These are phyloP conservation scores for Phialophora tarda DNA, from an alignment of 2,329 filamentous ascomycete species.

Conservation along the genomic window DNA sequence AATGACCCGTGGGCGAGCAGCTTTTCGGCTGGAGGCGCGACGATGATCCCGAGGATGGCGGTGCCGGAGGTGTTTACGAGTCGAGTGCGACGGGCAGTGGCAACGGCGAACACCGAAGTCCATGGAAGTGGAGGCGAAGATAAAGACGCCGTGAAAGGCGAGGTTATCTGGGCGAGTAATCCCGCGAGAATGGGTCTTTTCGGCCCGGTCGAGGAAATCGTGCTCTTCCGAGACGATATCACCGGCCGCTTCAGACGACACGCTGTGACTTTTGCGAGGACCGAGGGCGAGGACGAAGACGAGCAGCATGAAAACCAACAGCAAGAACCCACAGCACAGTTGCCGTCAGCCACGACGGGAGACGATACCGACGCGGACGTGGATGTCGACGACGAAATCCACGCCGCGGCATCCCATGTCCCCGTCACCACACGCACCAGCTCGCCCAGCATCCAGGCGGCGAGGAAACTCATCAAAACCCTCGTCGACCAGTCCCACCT, in stretches of 20 bases:
- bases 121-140: conserved; percentile 53
- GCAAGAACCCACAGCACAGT: conserved; percentile 17
- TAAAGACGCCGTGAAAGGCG: conserved; percentile 63
- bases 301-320: conserved; percentile 39
- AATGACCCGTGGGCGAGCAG: conserved; percentile 96
- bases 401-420: conserved; percentile 38
- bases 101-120: conserved; percentile 72
- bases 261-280: conserved; percentile 70
- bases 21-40: conserved; percentile 62
- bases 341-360: conserved; percentile 38
- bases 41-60: conserved; percentile 54
- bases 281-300: conserved; percentile 43
- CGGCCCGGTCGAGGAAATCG: conserved; percentile 84
- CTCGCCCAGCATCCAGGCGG: conserved; percentile 50
- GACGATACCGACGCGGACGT: not conserved
- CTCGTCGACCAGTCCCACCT: conserved; percentile 89
- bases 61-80: conserved; percentile 92
- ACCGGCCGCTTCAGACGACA: conserved; percentile 77
- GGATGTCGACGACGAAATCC: conserved; percentile 14
- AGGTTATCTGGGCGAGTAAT: conserved; percentile 87
- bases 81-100: conserved; percentile 79
- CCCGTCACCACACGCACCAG: conserved; percentile 31
- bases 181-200: conserved; percentile 83
- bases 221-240: conserved; percentile 86
- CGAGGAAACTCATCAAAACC: conserved; percentile 84